Base-by-base conservation (phyloP, 345 rosid species). In the Arabis hirsuta region DNA sequence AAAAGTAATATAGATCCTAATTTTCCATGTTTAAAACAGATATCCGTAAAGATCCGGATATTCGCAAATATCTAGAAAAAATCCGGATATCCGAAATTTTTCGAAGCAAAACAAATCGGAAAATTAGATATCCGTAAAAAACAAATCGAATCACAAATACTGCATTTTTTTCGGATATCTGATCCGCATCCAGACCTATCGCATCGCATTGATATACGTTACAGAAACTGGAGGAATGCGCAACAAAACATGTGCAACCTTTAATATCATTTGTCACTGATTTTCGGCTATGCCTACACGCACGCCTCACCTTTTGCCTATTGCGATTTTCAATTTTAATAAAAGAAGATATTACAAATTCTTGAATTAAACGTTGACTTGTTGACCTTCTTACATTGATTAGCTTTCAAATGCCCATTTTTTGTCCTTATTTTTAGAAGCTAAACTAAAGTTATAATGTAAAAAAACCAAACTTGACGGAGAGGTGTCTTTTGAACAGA, bases 361-460 rank as follows among this genome's bases (percentile, higher is more conserved):
- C 6, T 9, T 51, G 29, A 20, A 3, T 1, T 20, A 11, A 29
- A 8, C 59, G 59, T 60, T 71, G 60, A 71, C 67, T 51, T 48
- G 39, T 39, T 51, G 59, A 71, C 67, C 44, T 44, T 6, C 39
- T 45, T 14, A 29, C n/a, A 26, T 44, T 52, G 12, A 26, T 47
- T 32, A 57, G 74, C 66, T 48, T 48, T 41, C 31, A 12, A 27
- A 8, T 16, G 16, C 16, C 16, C 6, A 46, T 7, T 26, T 13
- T 14, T 9, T 57, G 58, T 19, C 32, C 19, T 7, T 4, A 2
- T 16, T 16, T 0, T 32, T 32, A 2, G 48, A 62, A 73, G 59
- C 77, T 55, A 20, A 64, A 34, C 4, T 44, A 54, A 72, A 73
- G 76, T 73, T n/a, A 24, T 16, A 14, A 11, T 67, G 62, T 41